Conservation (phyloP, 441 rosid genomes). For the Geranium incanum region DNA sequence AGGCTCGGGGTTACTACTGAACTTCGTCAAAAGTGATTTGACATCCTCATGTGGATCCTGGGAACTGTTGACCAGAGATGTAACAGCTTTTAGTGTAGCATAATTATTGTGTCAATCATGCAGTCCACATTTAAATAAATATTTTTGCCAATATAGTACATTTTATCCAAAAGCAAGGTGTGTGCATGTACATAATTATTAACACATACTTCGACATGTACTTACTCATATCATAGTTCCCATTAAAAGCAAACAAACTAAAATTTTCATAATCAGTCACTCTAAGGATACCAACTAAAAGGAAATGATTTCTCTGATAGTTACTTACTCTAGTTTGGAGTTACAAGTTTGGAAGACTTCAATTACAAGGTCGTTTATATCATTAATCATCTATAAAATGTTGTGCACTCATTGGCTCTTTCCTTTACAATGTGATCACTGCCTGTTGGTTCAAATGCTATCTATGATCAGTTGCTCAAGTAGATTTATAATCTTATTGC, state of each 20-base stretch:
- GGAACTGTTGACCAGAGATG: conserved; percentile 38
- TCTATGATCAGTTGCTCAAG: not conserved
- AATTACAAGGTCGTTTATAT: not conserved
- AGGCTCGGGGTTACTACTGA: conserved; percentile 53
- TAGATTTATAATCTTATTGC: not conserved
- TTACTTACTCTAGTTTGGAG: not conserved
- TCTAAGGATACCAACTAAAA: not conserved
- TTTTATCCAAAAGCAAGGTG: not conserved
- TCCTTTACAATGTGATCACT: not conserved
- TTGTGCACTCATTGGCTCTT: not conserved
- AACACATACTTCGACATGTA: not conserved
- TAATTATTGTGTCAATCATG: not conserved
- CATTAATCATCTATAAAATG: not conserved
- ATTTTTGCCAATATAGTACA: not conserved
- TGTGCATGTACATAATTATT: not conserved
- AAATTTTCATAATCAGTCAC: not conserved
- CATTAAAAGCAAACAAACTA: not conserved
- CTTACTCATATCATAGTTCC: not conserved
- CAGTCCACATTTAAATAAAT: not conserved
- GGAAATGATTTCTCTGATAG: not conserved
- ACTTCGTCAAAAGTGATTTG: conserved; percentile 44
- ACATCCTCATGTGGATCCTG: conserved; percentile 62
- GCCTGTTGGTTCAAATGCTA: not conserved
- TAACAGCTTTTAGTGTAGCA: not conserved
- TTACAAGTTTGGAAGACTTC: not conserved